Conservation (phyloP, 2,329 filamentous ascomycete genomes). For the Boeremia exigua region DNA sequence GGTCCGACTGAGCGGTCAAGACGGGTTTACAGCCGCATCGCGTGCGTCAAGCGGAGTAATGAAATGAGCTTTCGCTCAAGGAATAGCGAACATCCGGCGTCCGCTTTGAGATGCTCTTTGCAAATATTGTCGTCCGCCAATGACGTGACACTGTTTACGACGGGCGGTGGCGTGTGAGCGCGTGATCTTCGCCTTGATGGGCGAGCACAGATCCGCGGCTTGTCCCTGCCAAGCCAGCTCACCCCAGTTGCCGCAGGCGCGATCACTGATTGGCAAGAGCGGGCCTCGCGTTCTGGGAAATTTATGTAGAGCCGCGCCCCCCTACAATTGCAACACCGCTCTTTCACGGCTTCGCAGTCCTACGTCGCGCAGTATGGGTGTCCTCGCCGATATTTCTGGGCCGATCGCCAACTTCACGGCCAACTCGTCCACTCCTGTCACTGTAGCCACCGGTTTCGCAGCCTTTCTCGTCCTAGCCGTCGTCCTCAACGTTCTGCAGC, state of each 20-base stretch:
- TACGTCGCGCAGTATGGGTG: conserved; percentile 54
- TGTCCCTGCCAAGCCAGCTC: conserved; percentile 30
- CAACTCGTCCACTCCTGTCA: conserved; percentile 50
- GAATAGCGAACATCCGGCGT: conserved; percentile 3
- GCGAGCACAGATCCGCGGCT: conserved; percentile 15
- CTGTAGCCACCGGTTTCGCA: conserved; percentile 53
- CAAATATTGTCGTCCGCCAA: conserved; percentile 21
- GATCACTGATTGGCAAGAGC: conserved; percentile 29
- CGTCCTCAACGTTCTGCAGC: conserved; percentile 77
- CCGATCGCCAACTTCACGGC: conserved; percentile 56
- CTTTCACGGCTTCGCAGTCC: conserved; percentile 20
- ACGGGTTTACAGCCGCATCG: conserved; percentile 7
- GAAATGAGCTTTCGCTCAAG: conserved; percentile 9
- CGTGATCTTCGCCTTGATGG: conserved; percentile 22
- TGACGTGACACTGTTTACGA: conserved; percentile 27
- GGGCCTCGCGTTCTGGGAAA: conserved; percentile 28
- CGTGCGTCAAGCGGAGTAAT: conserved; percentile 3
- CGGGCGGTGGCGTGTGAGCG: conserved; percentile 20
- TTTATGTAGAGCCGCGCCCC: conserved; percentile 33
- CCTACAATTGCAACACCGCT: conserved; percentile 18
- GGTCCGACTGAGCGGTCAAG: conserved; percentile 16
- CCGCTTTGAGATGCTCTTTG: not conserved
- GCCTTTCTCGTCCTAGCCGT: conserved; percentile 64
- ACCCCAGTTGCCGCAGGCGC: conserved; percentile 26
- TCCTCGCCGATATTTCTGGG: conserved; percentile 57